A percentile compares a stretch with the other conserved stretches of the same genome.
These are phyloP conservation scores for Codiaeum variegatum DNA, from an alignment of 441 rosid species.

Conservation along the genomic window DNA sequence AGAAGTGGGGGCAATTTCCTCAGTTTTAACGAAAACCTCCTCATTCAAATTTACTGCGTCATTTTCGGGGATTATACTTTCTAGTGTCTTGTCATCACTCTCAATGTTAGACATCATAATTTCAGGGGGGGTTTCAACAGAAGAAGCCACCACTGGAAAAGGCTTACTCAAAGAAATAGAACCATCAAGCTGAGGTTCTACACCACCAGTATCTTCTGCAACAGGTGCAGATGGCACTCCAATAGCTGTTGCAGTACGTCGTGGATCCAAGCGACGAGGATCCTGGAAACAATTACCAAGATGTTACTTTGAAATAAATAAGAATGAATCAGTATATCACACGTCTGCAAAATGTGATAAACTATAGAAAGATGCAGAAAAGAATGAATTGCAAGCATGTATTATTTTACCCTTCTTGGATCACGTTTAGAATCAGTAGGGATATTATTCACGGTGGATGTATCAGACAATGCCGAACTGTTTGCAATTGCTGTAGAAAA, in stretches of 20 bases:
- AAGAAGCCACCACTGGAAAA: conserved; percentile 30
- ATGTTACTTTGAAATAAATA: conserved; percentile 23
- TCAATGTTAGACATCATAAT: conserved; percentile 33
- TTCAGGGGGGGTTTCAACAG: conserved; percentile 39
- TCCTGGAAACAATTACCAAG: conserved; percentile 52
- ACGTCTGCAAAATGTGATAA: background rate
- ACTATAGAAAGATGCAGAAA: conserved; percentile 12
- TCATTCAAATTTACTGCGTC: conserved; percentile 48
- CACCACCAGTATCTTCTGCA: conserved; percentile 46
- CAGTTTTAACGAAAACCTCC: conserved; percentile 39
- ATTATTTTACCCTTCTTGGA: conserved; percentile 84
- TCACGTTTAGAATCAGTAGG: conserved; percentile 82
- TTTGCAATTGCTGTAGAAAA: conserved; percentile 36
- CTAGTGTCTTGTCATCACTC: conserved; percentile 45
- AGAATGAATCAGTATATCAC: background rate
- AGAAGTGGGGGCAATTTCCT: conserved; percentile 39
- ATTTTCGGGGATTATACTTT: conserved; percentile 39
- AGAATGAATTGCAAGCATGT: conserved; percentile 1
- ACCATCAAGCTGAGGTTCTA: conserved; percentile 51
- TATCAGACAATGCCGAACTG: conserved; percentile 44
- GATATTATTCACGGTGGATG: conserved; percentile 39
- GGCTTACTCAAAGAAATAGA: conserved; percentile 49
- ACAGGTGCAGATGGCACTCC: conserved; percentile 42
- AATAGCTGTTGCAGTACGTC: conserved; percentile 50
- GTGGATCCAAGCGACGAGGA: conserved; percentile 98